These are phyloP conservation scores for Silene latifolia DNA, from an alignment of 148 eudicot species.

Conservation along the genomic window DNA sequence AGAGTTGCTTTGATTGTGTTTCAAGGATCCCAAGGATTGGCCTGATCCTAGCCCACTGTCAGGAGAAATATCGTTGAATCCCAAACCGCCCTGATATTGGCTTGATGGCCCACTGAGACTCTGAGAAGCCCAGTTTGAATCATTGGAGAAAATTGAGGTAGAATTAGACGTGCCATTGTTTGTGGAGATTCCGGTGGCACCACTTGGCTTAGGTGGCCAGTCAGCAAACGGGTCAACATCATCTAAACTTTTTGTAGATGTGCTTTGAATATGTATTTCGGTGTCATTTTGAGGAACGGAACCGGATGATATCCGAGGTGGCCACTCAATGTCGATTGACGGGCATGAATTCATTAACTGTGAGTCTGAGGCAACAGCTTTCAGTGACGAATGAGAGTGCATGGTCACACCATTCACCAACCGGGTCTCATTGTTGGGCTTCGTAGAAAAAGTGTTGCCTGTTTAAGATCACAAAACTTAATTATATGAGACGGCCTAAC, in stretches of 20 bases:
- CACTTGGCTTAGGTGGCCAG: slow-evolving; percentile 76
- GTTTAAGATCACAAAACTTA: slow-evolving; percentile 20
- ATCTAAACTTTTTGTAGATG: slow-evolving; percentile 44
- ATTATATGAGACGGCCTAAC: neutral
- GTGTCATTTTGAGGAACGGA: slow-evolving; percentile 33
- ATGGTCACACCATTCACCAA: slow-evolving; percentile 30
- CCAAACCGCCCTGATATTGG: slow-evolving; percentile 46
- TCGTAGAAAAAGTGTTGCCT: slow-evolving; percentile 28
- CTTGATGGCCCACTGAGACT: slow-evolving; percentile 31
- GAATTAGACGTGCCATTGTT: slow-evolving; percentile 31
- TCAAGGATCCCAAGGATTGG: slow-evolving; percentile 49
- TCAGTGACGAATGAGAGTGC: slow-evolving; percentile 20
- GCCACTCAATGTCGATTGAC: slow-evolving; percentile 87
- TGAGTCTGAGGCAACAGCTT: slow-evolving; percentile 41
- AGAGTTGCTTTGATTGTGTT: slow-evolving; percentile 47
- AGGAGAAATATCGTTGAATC: slow-evolving; percentile 29
- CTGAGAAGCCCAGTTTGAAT: slow-evolving; percentile 43
- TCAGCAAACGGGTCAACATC: slow-evolving; percentile 89
- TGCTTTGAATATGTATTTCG: slow-evolving; percentile 32
- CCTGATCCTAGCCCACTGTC: slow-evolving; percentile 36
- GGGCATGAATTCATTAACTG: slow-evolving; percentile 53
- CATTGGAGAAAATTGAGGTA: slow-evolving; percentile 28
- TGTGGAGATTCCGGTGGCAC: slow-evolving; percentile 16
- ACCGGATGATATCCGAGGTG: slow-evolving; percentile 57
- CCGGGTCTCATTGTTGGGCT: slow-evolving; percentile 34